Evolutionary conservation across 1,284 basidiomycete species (phyloP).

Genomic region (Paramarasmius palmivorus): DNA sequence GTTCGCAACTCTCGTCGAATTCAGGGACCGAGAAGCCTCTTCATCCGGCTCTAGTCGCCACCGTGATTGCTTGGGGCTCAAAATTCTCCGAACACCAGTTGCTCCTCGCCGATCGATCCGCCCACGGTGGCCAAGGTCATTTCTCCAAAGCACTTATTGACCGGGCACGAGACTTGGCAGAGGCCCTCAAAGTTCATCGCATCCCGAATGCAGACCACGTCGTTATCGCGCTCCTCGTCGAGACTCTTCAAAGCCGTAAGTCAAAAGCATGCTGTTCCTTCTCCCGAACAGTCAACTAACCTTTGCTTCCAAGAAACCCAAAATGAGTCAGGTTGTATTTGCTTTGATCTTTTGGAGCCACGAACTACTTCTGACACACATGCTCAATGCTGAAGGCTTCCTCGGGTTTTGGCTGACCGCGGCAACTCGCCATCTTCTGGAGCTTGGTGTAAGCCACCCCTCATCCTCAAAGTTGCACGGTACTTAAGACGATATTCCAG

Average conservation of each 20-base stretch:
- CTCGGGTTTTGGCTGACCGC: constrained; percentile 80
- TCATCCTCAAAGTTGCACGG: constrained; percentile 1
- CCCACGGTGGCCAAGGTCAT: constrained; percentile 70
- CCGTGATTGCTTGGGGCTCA: constrained; percentile 90
- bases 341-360: not conserved
- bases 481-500: constrained; percentile 36
- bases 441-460: constrained; percentile 57
- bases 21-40: constrained; percentile 39
- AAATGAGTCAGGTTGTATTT: constrained; percentile 60
- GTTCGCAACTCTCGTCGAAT: constrained; percentile 39
- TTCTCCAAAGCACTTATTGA: constrained; percentile 79
- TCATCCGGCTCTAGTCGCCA: constrained; percentile 78
- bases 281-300: not conserved
- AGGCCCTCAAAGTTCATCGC: constrained; percentile 82
- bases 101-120: constrained; percentile 74
- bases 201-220: constrained; percentile 81
- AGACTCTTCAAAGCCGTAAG: constrained; percentile 81
- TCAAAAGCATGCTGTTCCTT: constrained; percentile 19
- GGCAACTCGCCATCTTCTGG: constrained; percentile 76
- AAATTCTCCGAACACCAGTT: constrained; percentile 89
- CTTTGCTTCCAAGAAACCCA: constrained; percentile 54
- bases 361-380: constrained; percentile 6
- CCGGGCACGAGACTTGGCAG: constrained; percentile 80
- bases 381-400: constrained; percentile 49
- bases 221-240: constrained; percentile 73